Evolutionary conservation across 306 rosid species (phyloP).

Genomic region (Cicer judaicum): DNA sequence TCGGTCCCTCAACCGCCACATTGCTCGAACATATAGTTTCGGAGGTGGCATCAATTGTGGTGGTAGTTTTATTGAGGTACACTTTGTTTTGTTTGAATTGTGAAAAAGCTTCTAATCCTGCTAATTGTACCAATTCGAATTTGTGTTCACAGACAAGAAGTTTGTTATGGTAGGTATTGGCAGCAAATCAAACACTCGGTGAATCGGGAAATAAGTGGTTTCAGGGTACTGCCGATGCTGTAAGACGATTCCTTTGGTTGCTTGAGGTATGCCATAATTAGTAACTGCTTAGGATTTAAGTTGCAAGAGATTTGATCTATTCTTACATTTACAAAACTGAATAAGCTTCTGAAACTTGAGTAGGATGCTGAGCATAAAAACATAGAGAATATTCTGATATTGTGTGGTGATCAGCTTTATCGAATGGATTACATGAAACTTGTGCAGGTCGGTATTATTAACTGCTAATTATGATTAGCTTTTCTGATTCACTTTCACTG

Average conservation of each 20-base stretch:
- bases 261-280: slow-evolving; percentile 52
- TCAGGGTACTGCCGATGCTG: slow-evolving; percentile 67
- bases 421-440: slow-evolving; percentile 64
- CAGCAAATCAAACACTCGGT: slow-evolving; percentile 60
- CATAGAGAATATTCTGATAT: slow-evolving; percentile 57
- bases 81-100: neutral
- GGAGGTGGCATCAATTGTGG: slow-evolving; percentile 51
- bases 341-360: slow-evolving; percentile 46
- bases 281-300: slow-evolving; percentile 11
- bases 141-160: slow-evolving; percentile 6
- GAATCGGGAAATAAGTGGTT: slow-evolving; percentile 63
- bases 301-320: slow-evolving; percentile 6
- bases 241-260: slow-evolving; percentile 61
- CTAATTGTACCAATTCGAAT: too few species aligned
- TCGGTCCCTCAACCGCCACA: slow-evolving; percentile 61
- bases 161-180: slow-evolving; percentile 51
- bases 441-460: slow-evolving; percentile 47
- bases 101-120: too few species aligned
- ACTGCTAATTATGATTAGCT: neutral
- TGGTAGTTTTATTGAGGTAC: slow-evolving; percentile 61
- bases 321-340: slow-evolving; percentile 37
- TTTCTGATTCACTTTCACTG: slow-evolving; percentile 27
- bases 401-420: slow-evolving; percentile 66
- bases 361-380: slow-evolving; percentile 60
- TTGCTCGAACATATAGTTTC: slow-evolving; percentile 53